Evolutionary conservation across 2,329 filamentous ascomycete genomes (phyloP), one percentile per base, ranked within the genome.

Genomic region (Aspergillus fructus): DNA sequence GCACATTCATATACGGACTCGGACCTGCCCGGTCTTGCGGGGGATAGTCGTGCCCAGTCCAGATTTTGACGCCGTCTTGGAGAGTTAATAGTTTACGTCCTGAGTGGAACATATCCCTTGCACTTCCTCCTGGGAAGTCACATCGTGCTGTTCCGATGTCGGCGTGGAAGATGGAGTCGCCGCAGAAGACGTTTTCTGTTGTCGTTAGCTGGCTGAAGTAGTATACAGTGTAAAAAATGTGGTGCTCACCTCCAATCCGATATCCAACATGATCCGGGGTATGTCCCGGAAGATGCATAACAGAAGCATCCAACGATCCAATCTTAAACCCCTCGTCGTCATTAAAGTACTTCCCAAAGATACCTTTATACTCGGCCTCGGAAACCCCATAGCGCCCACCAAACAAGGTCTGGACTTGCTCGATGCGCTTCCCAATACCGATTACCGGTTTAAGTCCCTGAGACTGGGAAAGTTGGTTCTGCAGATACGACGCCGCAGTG

Each of bases 261-360:
- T 88, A 88, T 0, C 84, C 85, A 13, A 85, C 64, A 54, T 87
- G 83, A 60, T 87, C 85, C 0, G 84, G 83, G 0, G 84, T 86
- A 61, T 87, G 83, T 0, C 84, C 85, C 0, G 84, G 83, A 0
- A 88, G 77, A 61, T 86, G 80, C 0, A 87, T 66, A 0, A 78
- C 83, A 2, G 66, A 72, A 0, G 71, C 80, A 1, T 61, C 65
- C 13, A 87, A 33, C 0, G 66, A 53, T 0, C 85, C 84, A 39
- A 88, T 75, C 0, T 61, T 17, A 60, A 87, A 85, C 0, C 58
- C 58, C 58, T 86, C 82, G 34, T 83, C 77, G 42, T 87, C 83
- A 0, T 80, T 69, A 40, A 83, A 83, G 1, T 84, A 71, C 5
- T 75, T 69, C 47, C 85, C 82, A 63, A 88, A 87, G 0, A 77